These are phyloP conservation scores for Camellia granthamiana DNA, from an alignment of 148 eudicot genomes.

Conservation along the genomic window DNA sequence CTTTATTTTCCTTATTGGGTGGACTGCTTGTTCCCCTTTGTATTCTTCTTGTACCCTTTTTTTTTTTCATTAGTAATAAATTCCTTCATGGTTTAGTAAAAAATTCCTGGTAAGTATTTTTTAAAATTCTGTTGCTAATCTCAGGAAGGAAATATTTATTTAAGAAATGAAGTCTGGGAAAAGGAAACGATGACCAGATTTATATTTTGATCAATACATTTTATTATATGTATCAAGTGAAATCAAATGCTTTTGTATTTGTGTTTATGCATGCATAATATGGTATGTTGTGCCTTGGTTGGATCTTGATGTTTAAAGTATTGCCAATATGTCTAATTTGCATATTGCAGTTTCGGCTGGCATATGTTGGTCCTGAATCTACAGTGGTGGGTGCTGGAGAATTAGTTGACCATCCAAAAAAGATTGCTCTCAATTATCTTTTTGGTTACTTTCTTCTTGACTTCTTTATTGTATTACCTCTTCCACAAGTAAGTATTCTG, in stretches of 20 bases:
- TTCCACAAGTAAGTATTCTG: constrained; percentile 63
- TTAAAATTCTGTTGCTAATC: too few relatives aligned
- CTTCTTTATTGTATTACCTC: constrained; percentile 59
- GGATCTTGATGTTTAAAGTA: neutral
- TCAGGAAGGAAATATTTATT: neutral
- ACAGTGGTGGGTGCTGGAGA: constrained; percentile 87
- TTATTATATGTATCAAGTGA: neutral
- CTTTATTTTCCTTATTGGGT: too few relatives aligned
- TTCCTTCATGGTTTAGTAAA: too few relatives aligned
- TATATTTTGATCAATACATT: neutral
- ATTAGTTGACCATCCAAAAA: constrained; percentile 66
- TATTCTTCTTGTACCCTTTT: too few relatives aligned
- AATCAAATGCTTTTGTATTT: neutral
- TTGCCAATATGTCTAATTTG: neutral
- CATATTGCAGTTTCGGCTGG: constrained; percentile 65
- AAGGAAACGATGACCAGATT: neutral
- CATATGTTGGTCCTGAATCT: constrained; percentile 79
- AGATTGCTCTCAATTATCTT: constrained; percentile 61
- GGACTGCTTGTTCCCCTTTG: too few relatives aligned
- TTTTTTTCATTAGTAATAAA: too few relatives aligned
- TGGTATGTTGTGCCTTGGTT: neutral
- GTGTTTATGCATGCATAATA: neutral
- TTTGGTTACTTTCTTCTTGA: constrained; percentile 63
- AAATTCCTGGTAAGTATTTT: too few relatives aligned
- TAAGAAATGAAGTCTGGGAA: neutral